Percentiles rank a stretch among this genome's conserved stretches.
These are phyloP conservation scores for Penicillium waksmanii DNA, from an alignment of 495 filamentous ascomycete genomes.

Conservation along the genomic window DNA sequence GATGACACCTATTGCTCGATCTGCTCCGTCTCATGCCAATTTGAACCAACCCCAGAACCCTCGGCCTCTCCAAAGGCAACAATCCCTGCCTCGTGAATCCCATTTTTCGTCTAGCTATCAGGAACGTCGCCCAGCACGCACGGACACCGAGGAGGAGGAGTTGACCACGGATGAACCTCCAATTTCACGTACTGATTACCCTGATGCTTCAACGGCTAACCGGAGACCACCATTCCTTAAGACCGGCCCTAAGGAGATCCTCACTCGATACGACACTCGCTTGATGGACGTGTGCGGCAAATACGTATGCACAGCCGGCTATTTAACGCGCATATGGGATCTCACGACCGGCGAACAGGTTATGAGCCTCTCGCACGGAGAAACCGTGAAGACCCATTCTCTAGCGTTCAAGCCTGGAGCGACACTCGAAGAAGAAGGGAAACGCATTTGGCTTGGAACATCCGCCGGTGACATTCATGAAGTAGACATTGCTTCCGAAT, in stretches of 20 bases:
- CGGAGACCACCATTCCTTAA: slow-evolving; percentile 77
- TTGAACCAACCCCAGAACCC: slow-evolving; percentile 20
- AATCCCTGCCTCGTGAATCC: slow-evolving; percentile 38
- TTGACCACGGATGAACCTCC: slow-evolving; percentile 32
- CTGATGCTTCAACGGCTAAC: slow-evolving; percentile 84
- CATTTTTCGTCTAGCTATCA: slow-evolving; percentile 20
- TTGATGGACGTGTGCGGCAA: slow-evolving; percentile 86
- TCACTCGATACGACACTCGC: slow-evolving; percentile 81
- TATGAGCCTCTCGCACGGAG: slow-evolving; percentile 78
- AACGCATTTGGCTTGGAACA: slow-evolving; percentile 87
- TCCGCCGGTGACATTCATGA: slow-evolving; percentile 86
- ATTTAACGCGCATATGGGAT: slow-evolving; percentile 85
- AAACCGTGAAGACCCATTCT: slow-evolving; percentile 75
- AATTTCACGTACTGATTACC: slow-evolving; percentile 62
- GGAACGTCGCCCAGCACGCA: slow-evolving; percentile 28
- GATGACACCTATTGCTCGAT: slow-evolving; percentile 22
- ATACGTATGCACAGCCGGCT: slow-evolving; percentile 82
- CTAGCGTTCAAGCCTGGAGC: slow-evolving; percentile 81
- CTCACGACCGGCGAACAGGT: slow-evolving; percentile 77
- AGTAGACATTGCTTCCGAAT: slow-evolving; percentile 74
- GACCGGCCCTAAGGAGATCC: slow-evolving; percentile 71
- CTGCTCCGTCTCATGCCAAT: slow-evolving; percentile 18
- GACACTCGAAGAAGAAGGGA: slow-evolving; percentile 76
- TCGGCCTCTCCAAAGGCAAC: slow-evolving; percentile 31
- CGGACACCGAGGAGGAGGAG: slow-evolving; percentile 40